Conservation (phyloP, 768 basidiomycete species). For the Pleurotus ostreatus region DNA sequence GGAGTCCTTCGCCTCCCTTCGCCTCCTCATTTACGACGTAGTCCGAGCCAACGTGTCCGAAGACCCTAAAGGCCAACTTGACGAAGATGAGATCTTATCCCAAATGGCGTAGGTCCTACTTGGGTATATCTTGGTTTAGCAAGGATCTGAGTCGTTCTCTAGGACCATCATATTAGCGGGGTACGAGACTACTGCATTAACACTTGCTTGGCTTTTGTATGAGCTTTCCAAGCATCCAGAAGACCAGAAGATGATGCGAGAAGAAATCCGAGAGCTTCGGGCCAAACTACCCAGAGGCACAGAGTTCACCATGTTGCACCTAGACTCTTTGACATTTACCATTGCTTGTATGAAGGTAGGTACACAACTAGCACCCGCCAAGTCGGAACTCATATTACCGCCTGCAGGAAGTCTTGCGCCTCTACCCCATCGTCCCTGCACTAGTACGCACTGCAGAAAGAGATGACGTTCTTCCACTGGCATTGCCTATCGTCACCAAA, state of each 20-base stretch:
- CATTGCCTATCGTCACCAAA: conserved; percentile 28
- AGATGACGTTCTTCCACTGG: conserved; percentile 42
- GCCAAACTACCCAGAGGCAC: not conserved
- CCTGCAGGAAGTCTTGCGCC: conserved; percentile 23
- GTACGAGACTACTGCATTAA: conserved; percentile 38
- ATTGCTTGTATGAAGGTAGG: conserved; percentile 5
- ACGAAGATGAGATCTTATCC: conserved; percentile 23
- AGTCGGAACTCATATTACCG: not conserved
- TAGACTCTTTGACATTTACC: not conserved
- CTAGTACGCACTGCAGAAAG: conserved; percentile 14
- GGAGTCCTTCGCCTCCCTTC: not conserved
- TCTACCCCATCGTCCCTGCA: conserved; percentile 25
- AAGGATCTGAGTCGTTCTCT: not conserved
- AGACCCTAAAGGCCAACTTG: conserved; percentile 10
- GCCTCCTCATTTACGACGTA: not conserved
- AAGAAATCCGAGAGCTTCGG: conserved; percentile 31
- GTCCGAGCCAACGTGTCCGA: conserved; percentile 15
- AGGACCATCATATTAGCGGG: conserved; percentile 17
- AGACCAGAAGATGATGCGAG: conserved; percentile 41
- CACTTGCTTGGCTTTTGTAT: conserved; percentile 40
- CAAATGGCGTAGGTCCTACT: conserved; percentile 19
- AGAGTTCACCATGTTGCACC: not conserved
- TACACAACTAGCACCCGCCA: no score
- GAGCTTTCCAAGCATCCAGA: conserved; percentile 40
- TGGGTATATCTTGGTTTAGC: not conserved